These are phyloP conservation scores for Tolypocladium album DNA, from an alignment of 2,329 filamentous ascomycete species.

Conservation along the genomic window DNA sequence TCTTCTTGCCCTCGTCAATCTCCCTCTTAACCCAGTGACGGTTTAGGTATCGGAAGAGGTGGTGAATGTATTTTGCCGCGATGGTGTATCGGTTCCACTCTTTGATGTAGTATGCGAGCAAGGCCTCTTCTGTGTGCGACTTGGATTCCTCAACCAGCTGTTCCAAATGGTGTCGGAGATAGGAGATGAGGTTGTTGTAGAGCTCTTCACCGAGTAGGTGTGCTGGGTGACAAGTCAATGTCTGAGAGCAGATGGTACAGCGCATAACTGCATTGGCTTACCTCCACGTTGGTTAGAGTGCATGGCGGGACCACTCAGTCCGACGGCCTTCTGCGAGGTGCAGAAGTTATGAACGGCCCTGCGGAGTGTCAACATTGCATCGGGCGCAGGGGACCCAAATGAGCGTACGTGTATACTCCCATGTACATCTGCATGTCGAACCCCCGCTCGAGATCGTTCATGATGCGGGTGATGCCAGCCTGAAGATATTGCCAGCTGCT, in stretches of 20 bases:
- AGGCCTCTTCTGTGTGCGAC: constrained; percentile 76
- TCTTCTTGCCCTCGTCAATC: constrained; percentile 98
- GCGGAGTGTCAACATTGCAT: constrained; percentile 5
- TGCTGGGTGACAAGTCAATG: constrained; percentile 36
- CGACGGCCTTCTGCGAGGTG: constrained; percentile 88
- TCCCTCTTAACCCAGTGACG: constrained; percentile 98
- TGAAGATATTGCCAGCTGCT: constrained; percentile 82
- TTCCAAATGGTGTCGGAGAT: constrained; percentile 69
- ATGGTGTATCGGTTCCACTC: constrained; percentile 96
- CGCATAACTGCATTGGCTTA: constrained; percentile 18
- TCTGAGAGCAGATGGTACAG: not conserved
- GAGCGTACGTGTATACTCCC: constrained; percentile 79
- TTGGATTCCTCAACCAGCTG: constrained; percentile 61
- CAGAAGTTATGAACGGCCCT: constrained; percentile 97
- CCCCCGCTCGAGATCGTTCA: constrained; percentile 82
- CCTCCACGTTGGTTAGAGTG: constrained; percentile 48
- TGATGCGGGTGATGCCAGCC: constrained; percentile 80
- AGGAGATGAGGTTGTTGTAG: constrained; percentile 82
- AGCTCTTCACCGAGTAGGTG: constrained; percentile 93
- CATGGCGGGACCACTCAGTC: constrained; percentile 34
- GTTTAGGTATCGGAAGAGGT: constrained; percentile 92
- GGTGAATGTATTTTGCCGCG: constrained; percentile 94
- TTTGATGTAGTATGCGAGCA: constrained; percentile 86
- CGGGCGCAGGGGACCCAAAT: not conserved
- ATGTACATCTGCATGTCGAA: constrained; percentile 97